Percentiles rank a stretch among this genome's conserved stretches.
phyloP scores from a whole-genome alignment of 768 basidiomycete species.

The Phlebiopsis gigantea region DNA sequence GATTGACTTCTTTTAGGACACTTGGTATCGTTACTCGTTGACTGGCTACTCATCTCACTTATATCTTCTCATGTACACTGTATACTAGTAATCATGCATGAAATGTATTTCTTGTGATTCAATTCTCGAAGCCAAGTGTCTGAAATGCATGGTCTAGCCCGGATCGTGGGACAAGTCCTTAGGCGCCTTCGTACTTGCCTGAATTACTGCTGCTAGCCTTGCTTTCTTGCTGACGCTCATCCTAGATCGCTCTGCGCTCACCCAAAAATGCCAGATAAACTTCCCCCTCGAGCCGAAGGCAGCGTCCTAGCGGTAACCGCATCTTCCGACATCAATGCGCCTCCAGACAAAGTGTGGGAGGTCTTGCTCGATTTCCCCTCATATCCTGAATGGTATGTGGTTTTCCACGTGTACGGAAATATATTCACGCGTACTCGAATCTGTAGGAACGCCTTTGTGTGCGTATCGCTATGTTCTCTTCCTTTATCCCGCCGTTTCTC shows the following conservation, averaged over 20 bases:
- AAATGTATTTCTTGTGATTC: too few relatives aligned
- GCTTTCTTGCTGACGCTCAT: too few relatives aligned
- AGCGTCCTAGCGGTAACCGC: slow-evolving; percentile 45
- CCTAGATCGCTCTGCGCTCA: too few relatives aligned
- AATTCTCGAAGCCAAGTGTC: too few relatives aligned
- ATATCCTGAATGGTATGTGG: slow-evolving; percentile 56
- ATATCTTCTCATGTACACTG: neutral
- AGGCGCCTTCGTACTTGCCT: too few relatives aligned
- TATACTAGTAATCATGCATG: too few relatives aligned
- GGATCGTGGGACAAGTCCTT: too few relatives aligned
- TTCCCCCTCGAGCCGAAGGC: slow-evolving; percentile 8
- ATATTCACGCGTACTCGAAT: too few relatives aligned
- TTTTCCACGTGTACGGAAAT: too few relatives aligned
- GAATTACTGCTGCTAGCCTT: too few relatives aligned
- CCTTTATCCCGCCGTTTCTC: neutral
- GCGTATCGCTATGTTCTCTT: slow-evolving; percentile 26
- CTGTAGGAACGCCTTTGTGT: slow-evolving; percentile 68
- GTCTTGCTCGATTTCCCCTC: slow-evolving; percentile 54
- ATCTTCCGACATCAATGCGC: slow-evolving; percentile 54
- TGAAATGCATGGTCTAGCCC: too few relatives aligned
- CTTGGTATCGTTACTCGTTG: too few relatives aligned
- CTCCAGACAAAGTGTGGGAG: slow-evolving; percentile 55
- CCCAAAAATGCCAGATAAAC: neutral
- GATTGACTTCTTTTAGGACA: neutral
- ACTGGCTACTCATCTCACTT: neutral